These are phyloP conservation scores for Cenchrus americanus DNA, from an alignment of 176 grass and related monocot genomes.

Conservation along the genomic window DNA sequence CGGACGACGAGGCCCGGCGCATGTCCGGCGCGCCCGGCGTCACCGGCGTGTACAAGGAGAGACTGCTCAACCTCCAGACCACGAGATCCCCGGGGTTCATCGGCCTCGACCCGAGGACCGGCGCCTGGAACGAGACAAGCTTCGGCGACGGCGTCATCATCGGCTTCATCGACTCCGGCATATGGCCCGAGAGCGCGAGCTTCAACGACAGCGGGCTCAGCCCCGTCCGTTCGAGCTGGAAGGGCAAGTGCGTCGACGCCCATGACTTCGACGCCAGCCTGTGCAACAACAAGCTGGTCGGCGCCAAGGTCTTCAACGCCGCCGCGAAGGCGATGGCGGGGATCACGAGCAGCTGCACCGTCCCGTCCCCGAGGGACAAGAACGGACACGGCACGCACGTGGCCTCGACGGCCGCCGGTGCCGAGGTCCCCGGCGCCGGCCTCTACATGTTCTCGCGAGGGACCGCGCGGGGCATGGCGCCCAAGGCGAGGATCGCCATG, in stretches of 20 bases:
- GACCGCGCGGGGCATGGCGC: background rate
- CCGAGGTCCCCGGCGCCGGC: background rate
- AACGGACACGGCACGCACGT: conserved; percentile 34
- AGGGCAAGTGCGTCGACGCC: conserved; percentile 36
- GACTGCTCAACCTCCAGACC: background rate
- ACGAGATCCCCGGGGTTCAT: conserved; percentile 58
- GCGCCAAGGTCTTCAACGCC: conserved; percentile 53
- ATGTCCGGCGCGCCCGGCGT: conserved; percentile 41
- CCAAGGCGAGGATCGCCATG: conserved; percentile 30
- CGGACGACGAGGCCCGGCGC: conserved; percentile 30
- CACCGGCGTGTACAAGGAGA: conserved; percentile 31
- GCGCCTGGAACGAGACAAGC: conserved; percentile 22
- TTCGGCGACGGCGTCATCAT: conserved; percentile 58
- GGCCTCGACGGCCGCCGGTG: conserved; percentile 31
- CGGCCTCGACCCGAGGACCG: conserved; percentile 25
- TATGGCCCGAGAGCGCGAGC: conserved; percentile 58
- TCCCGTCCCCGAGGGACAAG: conserved; percentile 34
- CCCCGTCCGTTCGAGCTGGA: conserved; percentile 27
- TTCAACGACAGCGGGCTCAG: conserved; percentile 35
- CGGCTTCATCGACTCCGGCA: conserved; percentile 54
- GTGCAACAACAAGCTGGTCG: conserved; percentile 70
- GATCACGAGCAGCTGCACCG: background rate
- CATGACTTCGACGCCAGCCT: conserved; percentile 41
- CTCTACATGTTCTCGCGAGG: background rate
- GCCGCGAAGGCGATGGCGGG: conserved; percentile 17